phyloP scores from a whole-genome alignment of 768 basidiomycete species.

The Amanita pseudoporphyria region DNA sequence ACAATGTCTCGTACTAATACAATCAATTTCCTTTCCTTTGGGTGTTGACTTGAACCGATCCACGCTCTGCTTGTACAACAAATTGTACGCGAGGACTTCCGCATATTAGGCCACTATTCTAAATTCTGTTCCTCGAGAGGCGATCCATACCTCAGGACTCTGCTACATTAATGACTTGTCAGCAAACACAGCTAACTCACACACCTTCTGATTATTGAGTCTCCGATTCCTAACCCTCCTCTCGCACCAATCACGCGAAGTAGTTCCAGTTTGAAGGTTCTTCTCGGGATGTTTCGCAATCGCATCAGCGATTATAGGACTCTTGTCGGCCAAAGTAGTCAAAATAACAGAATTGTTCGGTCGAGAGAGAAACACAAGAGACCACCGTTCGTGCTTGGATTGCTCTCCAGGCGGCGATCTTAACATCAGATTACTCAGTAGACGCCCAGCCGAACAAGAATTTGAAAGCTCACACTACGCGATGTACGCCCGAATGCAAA shows the following conservation, averaged over 20 bases:
- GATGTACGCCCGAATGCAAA: conserved; percentile 53
- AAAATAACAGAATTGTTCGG: conserved; percentile 39
- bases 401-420: conserved; percentile 33
- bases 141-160: conserved; percentile 10
- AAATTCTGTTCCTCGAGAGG: conserved; percentile 13
- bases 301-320: conserved; percentile 34
- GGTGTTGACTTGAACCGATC: too few species aligned
- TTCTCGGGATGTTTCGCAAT: conserved; percentile 18
- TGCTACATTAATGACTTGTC: neutral
- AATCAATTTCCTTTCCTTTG: too few species aligned
- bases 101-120: neutral
- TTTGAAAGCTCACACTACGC: conserved; percentile 36
- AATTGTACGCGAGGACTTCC: too few species aligned
- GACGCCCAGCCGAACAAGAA: neutral
- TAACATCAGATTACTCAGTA: neutral
- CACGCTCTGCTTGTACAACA: too few species aligned
- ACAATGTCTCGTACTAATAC: too few species aligned
- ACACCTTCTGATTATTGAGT: conserved; percentile 14
- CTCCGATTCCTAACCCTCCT: conserved; percentile 15
- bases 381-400: conserved; percentile 39
- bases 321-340: conserved; percentile 34
- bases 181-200: neutral
- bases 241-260: conserved; percentile 21
- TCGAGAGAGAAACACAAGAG: conserved; percentile 50
- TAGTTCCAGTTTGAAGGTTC: conserved; percentile 15